Conservation (phyloP, 2,329 filamentous ascomycete genomes). For the Verticillium albo-atrum region DNA sequence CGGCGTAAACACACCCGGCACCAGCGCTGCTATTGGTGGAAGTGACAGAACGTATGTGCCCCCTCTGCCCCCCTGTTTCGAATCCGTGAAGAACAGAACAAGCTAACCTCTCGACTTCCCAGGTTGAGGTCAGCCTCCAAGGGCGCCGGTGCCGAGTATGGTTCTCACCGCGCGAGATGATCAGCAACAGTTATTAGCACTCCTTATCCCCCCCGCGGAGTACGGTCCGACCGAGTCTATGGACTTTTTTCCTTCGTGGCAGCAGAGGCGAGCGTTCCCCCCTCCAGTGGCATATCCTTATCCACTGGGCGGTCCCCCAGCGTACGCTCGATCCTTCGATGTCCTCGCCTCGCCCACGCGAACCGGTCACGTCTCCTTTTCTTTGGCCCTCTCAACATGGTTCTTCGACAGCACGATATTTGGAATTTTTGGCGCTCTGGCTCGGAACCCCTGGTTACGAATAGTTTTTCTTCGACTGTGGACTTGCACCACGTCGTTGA, state of each 20-base stretch:
- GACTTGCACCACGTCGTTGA: not conserved
- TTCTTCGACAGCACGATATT: slow-evolving; percentile 29
- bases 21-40: slow-evolving; percentile 70
- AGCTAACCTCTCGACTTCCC: slow-evolving; percentile 21
- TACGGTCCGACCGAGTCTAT: slow-evolving; percentile 10
- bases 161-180: slow-evolving; percentile 40
- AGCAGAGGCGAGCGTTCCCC: not conserved
- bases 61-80: slow-evolving; percentile 17
- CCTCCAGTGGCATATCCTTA: not conserved
- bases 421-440: slow-evolving; percentile 26
- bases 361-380: slow-evolving; percentile 29
- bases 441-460: slow-evolving; percentile 18
- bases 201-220: slow-evolving; percentile 12
- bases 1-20: slow-evolving; percentile 59
- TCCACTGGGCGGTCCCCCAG: not conserved
- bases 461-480: not conserved
- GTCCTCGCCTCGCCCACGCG: slow-evolving; percentile 23
- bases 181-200: slow-evolving; percentile 8
- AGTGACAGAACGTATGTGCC: slow-evolving; percentile 96
- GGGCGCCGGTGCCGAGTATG: slow-evolving; percentile 49
- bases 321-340: not conserved
- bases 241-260: slow-evolving; percentile 8
- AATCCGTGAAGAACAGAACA: not conserved
- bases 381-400: slow-evolving; percentile 33
- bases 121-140: slow-evolving; percentile 82